Base-by-base conservation (phyloP, 768 basidiomycete genomes). In the Cystobasidiopsis lactophilus region DNA sequence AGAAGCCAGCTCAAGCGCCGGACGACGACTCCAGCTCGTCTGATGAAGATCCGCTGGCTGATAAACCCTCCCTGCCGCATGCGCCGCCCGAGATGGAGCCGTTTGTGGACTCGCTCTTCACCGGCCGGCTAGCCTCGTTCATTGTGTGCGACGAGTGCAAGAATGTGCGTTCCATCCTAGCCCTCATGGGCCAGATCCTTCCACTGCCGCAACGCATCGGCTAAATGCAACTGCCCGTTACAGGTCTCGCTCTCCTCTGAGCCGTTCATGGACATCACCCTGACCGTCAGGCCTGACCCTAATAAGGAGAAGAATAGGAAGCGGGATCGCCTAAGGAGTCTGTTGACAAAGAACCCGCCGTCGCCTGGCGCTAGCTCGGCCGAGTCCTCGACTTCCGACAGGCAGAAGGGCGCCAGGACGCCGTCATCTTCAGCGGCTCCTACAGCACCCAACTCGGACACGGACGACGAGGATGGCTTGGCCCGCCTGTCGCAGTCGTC, bases 141-240 rank as follows among this genome's bases (percentile, higher is more conserved):
- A 79, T 96, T 46, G 81, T 96, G 2, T 96, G 89, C 65, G 85
- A 88, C 59, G 76, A 77, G 54, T 96, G 89, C 75, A 89, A 91
- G 66, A 77, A 84, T 61, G 77, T 93, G 47, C n/a, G n/a, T n/a
- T n/a, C n/a, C n/a, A n/a, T n/a, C n/a, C n/a, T n/a, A n/a, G n/a
- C n/a, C n/a, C n/a, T n/a, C n/a, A n/a, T n/a, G n/a, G n/a, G n/a
- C n/a, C n/a, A n/a, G 57, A 68, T 62, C 29, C 35, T 3, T 39
- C 31, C 23, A 13, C 24, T 26, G n/a, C 16, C 26, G 37, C 21
- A 2, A 2, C 3, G 29, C 33, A 16, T 9, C 4, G 29, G 14
- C 16, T n/a, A 21, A n/a, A 4, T 19, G 30, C 18, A 0, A 47
- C 40, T 30, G 21, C 24, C 38, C 3, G 26, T 16, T 16, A 7